Evolutionary conservation across 2,329 filamentous ascomycete genomes (phyloP), one percentile per base, ranked within the genome.

Genomic region (Penicillium freii): DNA sequence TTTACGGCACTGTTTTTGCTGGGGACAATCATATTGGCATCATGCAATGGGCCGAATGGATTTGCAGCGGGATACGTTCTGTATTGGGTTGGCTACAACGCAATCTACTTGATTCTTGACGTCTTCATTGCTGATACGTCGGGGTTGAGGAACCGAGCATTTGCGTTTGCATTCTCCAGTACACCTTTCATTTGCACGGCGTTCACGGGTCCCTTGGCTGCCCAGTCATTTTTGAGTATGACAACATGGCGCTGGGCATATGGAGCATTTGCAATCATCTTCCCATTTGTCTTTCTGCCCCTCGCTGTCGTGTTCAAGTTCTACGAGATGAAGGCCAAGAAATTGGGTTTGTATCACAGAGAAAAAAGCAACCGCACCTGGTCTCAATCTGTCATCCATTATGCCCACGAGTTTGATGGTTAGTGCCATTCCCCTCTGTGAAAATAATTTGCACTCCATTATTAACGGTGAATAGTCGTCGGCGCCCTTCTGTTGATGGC

Each of bases 81-180:
- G 54, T 87, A 85, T 67, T 80, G 79, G 69, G 79, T 87, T 33
- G 86, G 86, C 3, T 69, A 78, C 58, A 77, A 81, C 34, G 83
- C 82, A 4, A 74, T 87, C 4, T 77, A 77, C 33, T 84, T 84
- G 61, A 81, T 80, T 31, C 71, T 87, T 0, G 78, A 78, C 48
- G 79, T 89, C 40, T 84, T 88, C 65, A 79, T 86, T 50, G 84
- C 85, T 21, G 86, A 89, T 65, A 86, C 84, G 0, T 84, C 86
- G 0, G 78, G 79, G 1, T 75, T 88, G 46, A 79, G 79, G 44
- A 86, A 87, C 62, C 78, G 86, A 61, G 82, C 82, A 25, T 79
- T 89, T 53, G 82, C 84, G 61, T 82, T 84, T 57, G 85, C 83
- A 0, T 81, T 87, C 56, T 78, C 81, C 25, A 78, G 73, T 15